Evolutionary conservation across 2,329 filamentous ascomycete species (phyloP).

Genomic region (Raffaelea albimanens): DNA sequence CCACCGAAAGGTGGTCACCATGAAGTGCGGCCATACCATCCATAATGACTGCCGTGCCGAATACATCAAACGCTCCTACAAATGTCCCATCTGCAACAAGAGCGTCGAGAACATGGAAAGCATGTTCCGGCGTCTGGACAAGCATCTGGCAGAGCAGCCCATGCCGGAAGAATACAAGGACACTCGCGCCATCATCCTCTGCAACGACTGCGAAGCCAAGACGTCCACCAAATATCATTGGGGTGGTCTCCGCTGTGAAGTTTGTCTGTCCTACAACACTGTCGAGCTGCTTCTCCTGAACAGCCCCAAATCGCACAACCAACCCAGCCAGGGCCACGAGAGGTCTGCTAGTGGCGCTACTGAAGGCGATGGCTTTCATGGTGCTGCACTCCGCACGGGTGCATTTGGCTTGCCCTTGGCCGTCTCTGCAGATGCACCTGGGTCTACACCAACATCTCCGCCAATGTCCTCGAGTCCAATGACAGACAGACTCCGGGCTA

Average conservation of each 20-base stretch:
- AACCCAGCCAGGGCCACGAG: constrained; percentile 13
- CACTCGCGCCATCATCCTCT: constrained; percentile 74
- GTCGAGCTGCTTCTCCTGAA: constrained; percentile 48
- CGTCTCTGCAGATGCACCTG: too few relatives aligned
- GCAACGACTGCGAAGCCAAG: constrained; percentile 89
- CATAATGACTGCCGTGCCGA: constrained; percentile 83
- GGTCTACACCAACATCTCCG: neutral
- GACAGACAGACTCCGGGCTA: neutral
- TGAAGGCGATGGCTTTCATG: neutral
- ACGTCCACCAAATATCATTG: constrained; percentile 86
- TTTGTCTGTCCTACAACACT: constrained; percentile 63
- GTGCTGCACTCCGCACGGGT: too few relatives aligned
- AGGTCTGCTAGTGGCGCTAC: neutral
- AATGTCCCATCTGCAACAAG: constrained; percentile 93
- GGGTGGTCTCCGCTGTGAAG: constrained; percentile 81
- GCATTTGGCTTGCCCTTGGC: too few relatives aligned
- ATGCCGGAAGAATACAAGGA: constrained; percentile 81
- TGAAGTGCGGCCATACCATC: constrained; percentile 93
- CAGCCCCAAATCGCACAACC: constrained; percentile 30
- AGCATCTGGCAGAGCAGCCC: constrained; percentile 77
- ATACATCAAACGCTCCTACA: constrained; percentile 84
- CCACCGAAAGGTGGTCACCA: constrained; percentile 78
- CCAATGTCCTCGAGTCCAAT: neutral
- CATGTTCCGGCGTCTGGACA: constrained; percentile 83
- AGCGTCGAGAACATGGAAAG: constrained; percentile 97